Percentiles rank a stretch among this genome's conserved stretches.
These are phyloP conservation scores for Macadamia tetraphylla DNA, from an alignment of 164 flowering plant species.

Conservation along the genomic window DNA sequence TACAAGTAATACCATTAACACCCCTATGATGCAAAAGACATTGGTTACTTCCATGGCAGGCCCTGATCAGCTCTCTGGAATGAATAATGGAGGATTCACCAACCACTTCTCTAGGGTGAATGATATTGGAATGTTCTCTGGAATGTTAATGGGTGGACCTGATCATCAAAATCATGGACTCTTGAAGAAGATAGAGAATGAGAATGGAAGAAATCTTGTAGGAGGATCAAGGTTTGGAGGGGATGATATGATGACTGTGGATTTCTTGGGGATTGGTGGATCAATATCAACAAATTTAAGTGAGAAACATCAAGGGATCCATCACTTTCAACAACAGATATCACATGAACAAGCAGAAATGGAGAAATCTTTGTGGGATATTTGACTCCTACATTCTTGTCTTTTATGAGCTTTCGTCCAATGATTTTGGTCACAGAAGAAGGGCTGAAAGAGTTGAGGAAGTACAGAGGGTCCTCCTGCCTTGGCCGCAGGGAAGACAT, in stretches of 20 bases:
- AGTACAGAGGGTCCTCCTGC: too few relatives aligned
- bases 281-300: slow-evolving; percentile 15
- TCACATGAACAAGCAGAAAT: slow-evolving; percentile 30
- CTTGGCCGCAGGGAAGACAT: too few relatives aligned
- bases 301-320: slow-evolving; percentile 29
- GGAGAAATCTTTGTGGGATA: slow-evolving; percentile 38
- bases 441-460: too few relatives aligned
- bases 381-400: slow-evolving; percentile 8
- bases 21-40: slow-evolving; percentile 21
- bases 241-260: slow-evolving; percentile 36
- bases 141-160: slow-evolving; percentile 21
- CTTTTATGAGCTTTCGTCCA: too few relatives aligned
- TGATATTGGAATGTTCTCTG: slow-evolving; percentile 28
- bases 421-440: too few relatives aligned
- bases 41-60: slow-evolving; percentile 30
- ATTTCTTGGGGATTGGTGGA: slow-evolving; percentile 50
- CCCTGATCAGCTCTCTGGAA: slow-evolving; percentile 29
- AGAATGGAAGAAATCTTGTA: slow-evolving; percentile 8
- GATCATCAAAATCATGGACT: slow-evolving; percentile 21
- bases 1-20: slow-evolving; percentile 21
- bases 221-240: slow-evolving; percentile 18
- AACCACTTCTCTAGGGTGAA: slow-evolving; percentile 24
- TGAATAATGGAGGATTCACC: slow-evolving; percentile 16
- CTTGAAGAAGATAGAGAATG: slow-evolving; percentile 23
- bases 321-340: slow-evolving; percentile 25